phyloP scores from a whole-genome alignment of 1,284 basidiomycete species.

The Schizophyllum commune region DNA sequence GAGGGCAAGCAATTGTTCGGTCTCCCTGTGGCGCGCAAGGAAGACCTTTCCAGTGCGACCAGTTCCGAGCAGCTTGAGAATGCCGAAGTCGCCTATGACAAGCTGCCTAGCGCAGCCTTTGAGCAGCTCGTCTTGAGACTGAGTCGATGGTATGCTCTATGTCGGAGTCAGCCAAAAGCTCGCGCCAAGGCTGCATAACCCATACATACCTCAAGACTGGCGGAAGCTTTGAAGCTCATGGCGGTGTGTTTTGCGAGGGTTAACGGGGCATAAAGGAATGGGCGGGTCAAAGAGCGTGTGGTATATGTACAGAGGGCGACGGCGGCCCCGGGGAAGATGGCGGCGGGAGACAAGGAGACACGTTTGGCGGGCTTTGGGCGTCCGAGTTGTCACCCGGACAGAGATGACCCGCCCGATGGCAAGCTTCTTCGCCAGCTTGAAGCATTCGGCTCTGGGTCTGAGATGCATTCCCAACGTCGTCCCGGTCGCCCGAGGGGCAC shows the following conservation, averaged over 20 bases:
- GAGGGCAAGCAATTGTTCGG: slow-evolving; percentile 13
- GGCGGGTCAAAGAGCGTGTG: neutral
- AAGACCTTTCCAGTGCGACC: slow-evolving; percentile 16
- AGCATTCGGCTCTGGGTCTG: neutral
- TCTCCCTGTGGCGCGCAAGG: slow-evolving; percentile 14
- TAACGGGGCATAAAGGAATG: neutral
- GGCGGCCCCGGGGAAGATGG: neutral
- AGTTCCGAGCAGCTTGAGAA: slow-evolving; percentile 16
- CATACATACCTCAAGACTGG: neutral
- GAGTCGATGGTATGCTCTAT: neutral
- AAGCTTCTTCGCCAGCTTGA: neutral
- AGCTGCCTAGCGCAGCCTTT: neutral
- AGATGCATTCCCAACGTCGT: too few relatives aligned
- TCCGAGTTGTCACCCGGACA: neutral
- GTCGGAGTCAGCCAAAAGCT: neutral
- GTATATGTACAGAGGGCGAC: neutral
- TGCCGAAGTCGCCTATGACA: neutral
- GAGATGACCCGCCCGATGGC: neutral
- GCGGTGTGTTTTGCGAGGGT: neutral
- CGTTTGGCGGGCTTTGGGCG: neutral
- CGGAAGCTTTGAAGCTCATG: neutral
- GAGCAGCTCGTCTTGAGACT: neutral
- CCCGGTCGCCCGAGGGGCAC: too few relatives aligned
- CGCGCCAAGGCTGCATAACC: neutral
- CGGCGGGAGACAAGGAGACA: neutral